Evolutionary conservation across 495 filamentous ascomycete genomes (phyloP), one percentile per base, ranked within the genome.

Genomic region (Daldinia loculata): DNA sequence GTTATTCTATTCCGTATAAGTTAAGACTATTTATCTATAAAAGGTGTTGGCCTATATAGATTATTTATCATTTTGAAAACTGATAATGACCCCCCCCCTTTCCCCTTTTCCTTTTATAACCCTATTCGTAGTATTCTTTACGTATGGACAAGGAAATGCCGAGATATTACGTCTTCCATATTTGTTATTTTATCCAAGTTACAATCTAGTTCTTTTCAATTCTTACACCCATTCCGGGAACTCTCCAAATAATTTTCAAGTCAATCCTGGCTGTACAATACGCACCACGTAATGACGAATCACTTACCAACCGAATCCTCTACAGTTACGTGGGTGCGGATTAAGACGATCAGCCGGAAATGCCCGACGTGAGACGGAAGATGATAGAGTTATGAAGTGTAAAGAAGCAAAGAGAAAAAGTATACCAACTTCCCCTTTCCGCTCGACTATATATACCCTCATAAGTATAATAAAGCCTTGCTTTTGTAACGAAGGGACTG

Each of bases 291-390:
- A 56, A 71, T 66, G 62, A 71, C 62, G 61, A 66, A 66, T 41
- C 57, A 66, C 51, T 66, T 66, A 66, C 62, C 56, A 71, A 71
- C 68, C 50, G 26, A 56, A 66, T 62, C 41, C 14, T 52, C 57
- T 62, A 61, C n/a, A 57, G 57, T 17, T 45, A 58, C 41, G 36
- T 38, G n/a, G 30, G 56, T 15, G 50, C 32, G 14, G 30, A 36
- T 32, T 58, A 29, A 71, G 51, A 22, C 59, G 53, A 71, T 60
- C 53, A 55, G 55, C 69, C 69, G 69, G 45, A 27, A 63, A 63
- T 22, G 53, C 41, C 69, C 69, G 69, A 63, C 4, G 43, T 52
- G 7, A 63, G 24, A 59, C 6, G 55, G 36, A 30, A 59, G 9
- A 56, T 53, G 6, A 34, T n/a, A 32, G 41, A n/a, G 17, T 6